Percentiles rank a stretch among this genome's conserved stretches.
phyloP scores from a whole-genome alignment of 495 filamentous ascomycete species.

The Aspergillus hancockii region DNA sequence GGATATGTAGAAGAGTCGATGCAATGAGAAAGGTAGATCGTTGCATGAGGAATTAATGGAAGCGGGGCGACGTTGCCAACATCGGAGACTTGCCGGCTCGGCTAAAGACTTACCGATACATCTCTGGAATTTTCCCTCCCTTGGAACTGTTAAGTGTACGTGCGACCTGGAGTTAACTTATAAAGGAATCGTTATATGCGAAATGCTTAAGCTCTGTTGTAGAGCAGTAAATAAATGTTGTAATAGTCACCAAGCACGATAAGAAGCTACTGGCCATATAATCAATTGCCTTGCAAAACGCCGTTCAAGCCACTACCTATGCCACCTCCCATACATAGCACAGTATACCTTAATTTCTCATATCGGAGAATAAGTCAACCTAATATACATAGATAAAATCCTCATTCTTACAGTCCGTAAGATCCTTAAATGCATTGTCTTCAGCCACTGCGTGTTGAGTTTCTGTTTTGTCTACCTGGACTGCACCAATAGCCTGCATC shows the following conservation, averaged over 20 bases:
- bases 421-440: conserved; percentile 55
- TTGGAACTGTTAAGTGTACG: not conserved
- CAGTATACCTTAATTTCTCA: not conserved
- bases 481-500: conserved; percentile 41
- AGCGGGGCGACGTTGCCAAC: not conserved
- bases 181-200: too few relatives aligned
- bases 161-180: too few relatives aligned
- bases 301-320: too few relatives aligned
- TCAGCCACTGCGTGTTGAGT: conserved; percentile 40
- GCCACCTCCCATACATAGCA: not conserved
- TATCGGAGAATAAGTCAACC: conserved; percentile 6
- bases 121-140: not conserved
- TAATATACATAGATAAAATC: conserved; percentile 63
- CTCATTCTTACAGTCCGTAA: conserved; percentile 57
- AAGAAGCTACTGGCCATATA: too few relatives aligned
- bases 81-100: conserved; percentile 1
- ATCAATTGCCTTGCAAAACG: too few relatives aligned
- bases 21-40: not conserved
- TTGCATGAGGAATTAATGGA: not conserved
- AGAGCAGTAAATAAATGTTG: too few relatives aligned
- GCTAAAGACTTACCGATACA: conserved; percentile 1
- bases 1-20: not conserved
- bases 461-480: conserved; percentile 42
- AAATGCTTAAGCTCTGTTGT: too few relatives aligned
- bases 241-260: too few relatives aligned